phyloP scores from a whole-genome alignment of 495 filamentous ascomycete species.

The Tuber borchii region DNA sequence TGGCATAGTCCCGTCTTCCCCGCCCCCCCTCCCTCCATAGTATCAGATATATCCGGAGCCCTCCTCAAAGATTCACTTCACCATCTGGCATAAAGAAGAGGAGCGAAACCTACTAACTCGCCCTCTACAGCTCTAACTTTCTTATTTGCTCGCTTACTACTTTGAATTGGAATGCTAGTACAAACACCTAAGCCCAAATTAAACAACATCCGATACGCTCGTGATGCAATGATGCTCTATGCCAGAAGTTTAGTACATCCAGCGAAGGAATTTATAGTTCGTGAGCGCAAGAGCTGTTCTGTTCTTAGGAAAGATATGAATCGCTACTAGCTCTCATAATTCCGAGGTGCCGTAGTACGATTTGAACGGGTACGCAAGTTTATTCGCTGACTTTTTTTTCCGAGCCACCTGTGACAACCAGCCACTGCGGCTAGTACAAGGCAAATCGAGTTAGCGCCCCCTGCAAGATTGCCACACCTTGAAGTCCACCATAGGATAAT shows the following conservation, averaged over 20 bases:
- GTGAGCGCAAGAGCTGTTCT: not conserved
- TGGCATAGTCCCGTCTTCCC: too few species aligned
- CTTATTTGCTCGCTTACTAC: too few species aligned
- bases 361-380: not conserved
- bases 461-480: too few species aligned
- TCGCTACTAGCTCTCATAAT: not conserved
- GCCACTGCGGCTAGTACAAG: not conserved
- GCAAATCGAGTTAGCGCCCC: too few species aligned
- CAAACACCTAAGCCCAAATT: not conserved
- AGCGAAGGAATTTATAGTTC: not conserved
- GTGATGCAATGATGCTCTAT: not conserved
- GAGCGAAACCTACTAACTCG: too few species aligned
- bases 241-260: not conserved
- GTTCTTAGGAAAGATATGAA: not conserved
- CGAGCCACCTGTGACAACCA: not conserved
- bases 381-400: not conserved
- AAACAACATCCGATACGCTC: not conserved
- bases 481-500: not conserved
- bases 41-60: too few species aligned
- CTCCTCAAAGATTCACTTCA: too few species aligned
- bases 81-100: too few species aligned
- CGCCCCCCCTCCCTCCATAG: too few species aligned
- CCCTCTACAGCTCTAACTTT: too few species aligned
- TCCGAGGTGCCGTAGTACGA: not conserved
- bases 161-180: not conserved